A percentile compares a stretch with the other conserved stretches of the same genome.
phyloP scores from a whole-genome alignment of 2,329 filamentous ascomycete genomes.

The Emmonsiellopsis sp. region DNA sequence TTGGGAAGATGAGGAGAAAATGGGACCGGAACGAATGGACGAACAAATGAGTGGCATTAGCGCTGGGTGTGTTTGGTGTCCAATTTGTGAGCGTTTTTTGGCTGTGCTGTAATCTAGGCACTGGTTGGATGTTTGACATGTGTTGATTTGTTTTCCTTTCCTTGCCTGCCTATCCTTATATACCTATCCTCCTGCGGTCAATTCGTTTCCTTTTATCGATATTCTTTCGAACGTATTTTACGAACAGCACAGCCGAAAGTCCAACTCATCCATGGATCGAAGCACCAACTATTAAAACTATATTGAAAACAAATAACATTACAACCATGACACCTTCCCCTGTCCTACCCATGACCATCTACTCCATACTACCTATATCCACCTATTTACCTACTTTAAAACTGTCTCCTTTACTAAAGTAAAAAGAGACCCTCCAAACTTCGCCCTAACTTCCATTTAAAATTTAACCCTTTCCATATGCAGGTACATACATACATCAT shows the following conservation, averaged over 20 bases:
- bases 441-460: no score
- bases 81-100: not conserved
- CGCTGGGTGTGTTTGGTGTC: not conserved
- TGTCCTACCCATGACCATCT: not conserved
- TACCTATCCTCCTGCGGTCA: not conserved
- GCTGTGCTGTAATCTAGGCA: not conserved
- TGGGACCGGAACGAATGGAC: not conserved
- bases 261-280: no score
- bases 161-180: not conserved
- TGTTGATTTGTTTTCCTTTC: no score
- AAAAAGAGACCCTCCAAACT: no score
- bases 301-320: not conserved
- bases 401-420: no score
- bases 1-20: constrained; percentile 25
- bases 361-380: not conserved
- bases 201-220: not conserved
- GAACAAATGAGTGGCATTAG: not conserved
- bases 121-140: no score
- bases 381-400: no score
- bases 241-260: no score
- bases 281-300: not conserved
- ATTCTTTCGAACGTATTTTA: no score
- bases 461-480: not conserved
- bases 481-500: not conserved
- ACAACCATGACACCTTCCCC: no score